These are phyloP conservation scores for Epichloe bromicola DNA, from an alignment of 2,329 filamentous ascomycete species.

Conservation along the genomic window DNA sequence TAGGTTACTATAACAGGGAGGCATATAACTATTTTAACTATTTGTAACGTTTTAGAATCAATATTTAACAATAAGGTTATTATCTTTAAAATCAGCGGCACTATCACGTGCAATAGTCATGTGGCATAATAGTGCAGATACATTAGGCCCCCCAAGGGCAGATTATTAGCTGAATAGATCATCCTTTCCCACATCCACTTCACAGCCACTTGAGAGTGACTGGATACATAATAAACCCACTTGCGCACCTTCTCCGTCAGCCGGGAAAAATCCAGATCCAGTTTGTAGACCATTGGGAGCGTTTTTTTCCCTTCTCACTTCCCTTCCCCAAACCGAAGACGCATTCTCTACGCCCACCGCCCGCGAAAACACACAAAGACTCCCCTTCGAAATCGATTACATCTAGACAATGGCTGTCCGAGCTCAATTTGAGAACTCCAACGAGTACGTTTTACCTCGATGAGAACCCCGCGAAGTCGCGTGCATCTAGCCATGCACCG, in stretches of 20 bases:
- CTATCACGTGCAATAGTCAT: no score
- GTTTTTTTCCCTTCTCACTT: not conserved
- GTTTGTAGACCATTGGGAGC: not conserved
- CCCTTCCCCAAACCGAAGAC: not conserved
- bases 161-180: no score
- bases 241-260: not conserved
- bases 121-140: no score
- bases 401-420: constrained; percentile 47
- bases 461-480: not conserved
- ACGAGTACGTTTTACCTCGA: constrained; percentile 53
- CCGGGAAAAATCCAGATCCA: constrained; percentile 1
- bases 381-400: not conserved
- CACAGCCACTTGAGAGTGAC: no score
- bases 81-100: no score
- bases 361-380: not conserved
- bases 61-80: no score
- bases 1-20: no score
- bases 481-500: not conserved
- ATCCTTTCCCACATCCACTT: no score
- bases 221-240: not conserved
- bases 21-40: no score
- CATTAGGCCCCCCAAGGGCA: no score
- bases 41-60: no score
- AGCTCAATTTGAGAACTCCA: constrained; percentile 78
- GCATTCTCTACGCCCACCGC: not conserved